Base-by-base conservation (phyloP, 2,329 filamentous ascomycete genomes). In the Septoria linicola region DNA sequence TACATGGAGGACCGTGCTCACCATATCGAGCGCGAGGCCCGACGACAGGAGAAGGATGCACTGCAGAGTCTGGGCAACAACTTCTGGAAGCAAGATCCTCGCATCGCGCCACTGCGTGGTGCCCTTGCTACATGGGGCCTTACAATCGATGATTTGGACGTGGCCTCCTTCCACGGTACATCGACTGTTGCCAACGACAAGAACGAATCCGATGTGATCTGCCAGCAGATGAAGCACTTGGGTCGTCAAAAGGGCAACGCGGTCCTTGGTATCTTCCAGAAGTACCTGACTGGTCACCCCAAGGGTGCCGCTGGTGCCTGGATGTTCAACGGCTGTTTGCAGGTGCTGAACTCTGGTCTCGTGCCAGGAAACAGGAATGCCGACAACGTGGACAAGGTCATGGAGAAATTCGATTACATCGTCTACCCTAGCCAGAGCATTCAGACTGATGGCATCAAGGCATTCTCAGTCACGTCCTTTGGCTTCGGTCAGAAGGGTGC, bases 401-500 rank as follows among this genome's bases (percentile, higher is more conserved):
- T 99, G 88, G 92, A 97, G 80, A 82, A 96, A 70, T 99, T 93
- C 63, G 93, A 99, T 70, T 88, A 96, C 76, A 95, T 99, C 62
- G 89, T 97, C 59, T 99, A 96, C 74, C 93, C 93, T 40, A 96
- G 88, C 74, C 88, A 88, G 65, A 88, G 84, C 71, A 91, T 99
- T 63, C 93, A 99, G 77, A 99, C 93, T 6, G 93, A 99, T 66
- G 93, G 93, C 58, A 80, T 99, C 79, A 99, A 97, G 77, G 95
- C 93, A 11, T 97, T 99, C 81, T 96, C 90, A 1, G 89, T 99
- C 59, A 99, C 95, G 5, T 99, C 95, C 0, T 99, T 99, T 72
- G 93, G 93, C 73, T 99, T 99, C 78, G 93, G 93, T 63, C 93
- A 99, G 74, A 99, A 99, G 83, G 93, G 93, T 68, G 89, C 93